Conservation (phyloP, 495 filamentous ascomycete species). For the Chlorociboria aeruginascens region DNA sequence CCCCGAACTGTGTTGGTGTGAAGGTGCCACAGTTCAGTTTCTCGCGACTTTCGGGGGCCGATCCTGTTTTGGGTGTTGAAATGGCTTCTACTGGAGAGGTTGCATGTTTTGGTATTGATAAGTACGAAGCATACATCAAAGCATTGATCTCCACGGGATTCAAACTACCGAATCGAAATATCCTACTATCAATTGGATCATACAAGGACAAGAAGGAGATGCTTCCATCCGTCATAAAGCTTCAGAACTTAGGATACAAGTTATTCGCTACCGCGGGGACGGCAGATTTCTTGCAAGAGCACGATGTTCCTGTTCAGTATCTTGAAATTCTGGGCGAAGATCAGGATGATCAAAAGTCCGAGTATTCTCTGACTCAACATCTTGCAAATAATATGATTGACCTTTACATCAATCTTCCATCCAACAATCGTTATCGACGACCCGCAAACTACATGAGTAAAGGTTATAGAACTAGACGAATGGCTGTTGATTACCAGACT, state of each 20-base stretch:
- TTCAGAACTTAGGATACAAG: slow-evolving; percentile 82
- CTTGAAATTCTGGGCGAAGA: slow-evolving; percentile 66
- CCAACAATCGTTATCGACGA: slow-evolving; percentile 89
- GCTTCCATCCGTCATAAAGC: slow-evolving; percentile 81
- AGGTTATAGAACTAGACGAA: slow-evolving; percentile 86
- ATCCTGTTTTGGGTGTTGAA: slow-evolving; percentile 93
- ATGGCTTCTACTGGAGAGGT: slow-evolving; percentile 99
- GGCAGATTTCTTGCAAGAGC: slow-evolving; percentile 86
- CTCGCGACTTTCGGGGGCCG: slow-evolving; percentile 88
- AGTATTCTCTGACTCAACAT: slow-evolving; percentile 93
- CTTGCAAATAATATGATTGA: slow-evolving; percentile 95
- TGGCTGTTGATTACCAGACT: slow-evolving; percentile 98
- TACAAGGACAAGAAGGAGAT: slow-evolving; percentile 98
- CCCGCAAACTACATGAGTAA: slow-evolving; percentile 98
- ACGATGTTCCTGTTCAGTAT: slow-evolving; percentile 81
- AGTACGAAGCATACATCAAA: slow-evolving; percentile 96
- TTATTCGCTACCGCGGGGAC: slow-evolving; percentile 94
- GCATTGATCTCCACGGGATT: slow-evolving; percentile 92
- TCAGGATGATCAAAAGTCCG: slow-evolving; percentile 72
- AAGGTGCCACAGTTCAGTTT: slow-evolving; percentile 99
- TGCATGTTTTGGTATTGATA: slow-evolving; percentile 88
- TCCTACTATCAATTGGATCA: slow-evolving; percentile 88
- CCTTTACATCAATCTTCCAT: slow-evolving; percentile 96
- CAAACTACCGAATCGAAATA: slow-evolving; percentile 89
- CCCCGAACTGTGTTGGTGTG: slow-evolving; percentile 79